Conservation (phyloP, 148 eudicot species). For the Heliamphora exappendiculata region DNA sequence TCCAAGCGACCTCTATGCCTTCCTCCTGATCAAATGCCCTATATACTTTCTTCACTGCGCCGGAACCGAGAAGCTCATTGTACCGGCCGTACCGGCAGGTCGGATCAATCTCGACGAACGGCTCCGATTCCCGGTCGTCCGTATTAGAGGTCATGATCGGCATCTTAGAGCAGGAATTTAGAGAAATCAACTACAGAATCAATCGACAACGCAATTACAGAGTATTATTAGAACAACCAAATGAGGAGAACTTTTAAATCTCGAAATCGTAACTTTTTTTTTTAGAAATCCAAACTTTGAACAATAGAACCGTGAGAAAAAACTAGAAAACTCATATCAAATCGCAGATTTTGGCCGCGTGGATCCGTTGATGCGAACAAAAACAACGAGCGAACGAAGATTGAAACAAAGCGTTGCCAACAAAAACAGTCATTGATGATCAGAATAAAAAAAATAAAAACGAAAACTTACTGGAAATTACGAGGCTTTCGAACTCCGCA, state of each 20-base stretch:
- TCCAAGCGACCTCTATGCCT: constrained; percentile 91
- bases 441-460: not conserved
- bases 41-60: constrained; percentile 70
- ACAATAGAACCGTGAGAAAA: too few species aligned
- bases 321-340: too few species aligned
- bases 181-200: not conserved
- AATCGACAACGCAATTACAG: too few species aligned
- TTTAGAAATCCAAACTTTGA: too few species aligned
- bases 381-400: not conserved
- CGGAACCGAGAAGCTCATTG: constrained; percentile 52
- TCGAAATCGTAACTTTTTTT: too few species aligned
- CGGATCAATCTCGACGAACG: constrained; percentile 63
- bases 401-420: not conserved
- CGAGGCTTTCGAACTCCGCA: constrained; percentile 9
- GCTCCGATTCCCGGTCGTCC: constrained; percentile 42
- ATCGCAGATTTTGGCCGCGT: too few species aligned
- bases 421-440: not conserved
- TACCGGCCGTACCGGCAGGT: constrained; percentile 77
- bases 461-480: not conserved
- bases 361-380: not conserved
- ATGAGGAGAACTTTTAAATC: too few species aligned
- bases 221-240: too few species aligned
- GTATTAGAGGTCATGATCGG: constrained; percentile 30
- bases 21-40: constrained; percentile 83
- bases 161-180: constrained; percentile 16